Conservation (phyloP, 108 stramenopile genomes). For the Poteriospumella lacustris region DNA sequence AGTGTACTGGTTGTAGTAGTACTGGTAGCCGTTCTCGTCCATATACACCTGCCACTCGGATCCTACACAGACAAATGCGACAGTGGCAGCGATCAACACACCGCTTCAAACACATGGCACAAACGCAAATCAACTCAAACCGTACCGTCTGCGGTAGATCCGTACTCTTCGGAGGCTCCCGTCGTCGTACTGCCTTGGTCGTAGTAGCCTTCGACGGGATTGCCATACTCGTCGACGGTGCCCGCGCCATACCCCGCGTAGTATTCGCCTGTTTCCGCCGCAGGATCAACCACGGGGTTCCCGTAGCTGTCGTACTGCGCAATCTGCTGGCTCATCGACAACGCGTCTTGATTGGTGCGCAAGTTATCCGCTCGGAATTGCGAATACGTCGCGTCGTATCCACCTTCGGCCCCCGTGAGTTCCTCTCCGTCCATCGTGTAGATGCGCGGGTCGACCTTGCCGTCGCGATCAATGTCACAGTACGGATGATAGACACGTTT, state of each 20-base stretch:
- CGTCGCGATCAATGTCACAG: neutral
- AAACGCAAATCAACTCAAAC: neutral
- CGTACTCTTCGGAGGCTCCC: too few species aligned
- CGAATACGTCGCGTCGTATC: neutral
- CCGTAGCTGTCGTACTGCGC: neutral
- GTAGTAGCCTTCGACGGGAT: neutral
- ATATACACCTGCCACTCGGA: neutral
- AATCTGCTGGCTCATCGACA: neutral
- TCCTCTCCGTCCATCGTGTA: conserved; percentile 21
- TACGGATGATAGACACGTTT: conserved; percentile 27
- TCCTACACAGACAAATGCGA: neutral
- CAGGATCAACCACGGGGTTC: neutral
- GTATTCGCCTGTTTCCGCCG: neutral
- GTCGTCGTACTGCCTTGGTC: neutral
- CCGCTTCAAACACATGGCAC: neutral
- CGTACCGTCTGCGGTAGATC: neutral
- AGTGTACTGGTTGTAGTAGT: conserved; percentile 12
- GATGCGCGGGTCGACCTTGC: neutral
- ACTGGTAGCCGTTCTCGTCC: conserved; percentile 14
- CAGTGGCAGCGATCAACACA: neutral
- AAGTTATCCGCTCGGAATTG: neutral
- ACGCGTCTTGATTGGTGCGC: neutral
- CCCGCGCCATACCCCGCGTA: neutral
- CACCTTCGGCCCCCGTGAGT: too few species aligned
- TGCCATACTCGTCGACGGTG: neutral